Conservation (phyloP, 805 yeast genomes). For the Metschnikowia shivogae region DNA sequence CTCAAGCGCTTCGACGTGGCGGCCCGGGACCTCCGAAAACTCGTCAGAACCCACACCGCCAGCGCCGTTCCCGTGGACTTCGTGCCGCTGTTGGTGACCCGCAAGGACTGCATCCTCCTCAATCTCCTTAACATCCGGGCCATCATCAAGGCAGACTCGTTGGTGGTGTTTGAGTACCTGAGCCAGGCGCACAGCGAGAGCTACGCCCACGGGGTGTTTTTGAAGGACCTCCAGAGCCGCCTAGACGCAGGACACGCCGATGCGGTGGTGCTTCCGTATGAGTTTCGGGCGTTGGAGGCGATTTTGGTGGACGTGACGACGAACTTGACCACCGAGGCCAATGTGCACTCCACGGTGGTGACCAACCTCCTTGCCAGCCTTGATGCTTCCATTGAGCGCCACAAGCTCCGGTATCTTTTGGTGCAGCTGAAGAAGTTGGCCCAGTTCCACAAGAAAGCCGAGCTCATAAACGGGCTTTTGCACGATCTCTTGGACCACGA, state of each 20-base stretch:
- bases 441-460: slow-evolving; percentile 79
- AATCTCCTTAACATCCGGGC: slow-evolving; percentile 50
- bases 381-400: slow-evolving; percentile 78
- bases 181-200: slow-evolving; percentile 37
- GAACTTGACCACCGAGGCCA: slow-evolving; percentile 80
- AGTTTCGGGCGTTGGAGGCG: slow-evolving; percentile 85
- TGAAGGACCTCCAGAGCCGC: slow-evolving; percentile 39
- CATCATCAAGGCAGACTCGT: slow-evolving; percentile 47
- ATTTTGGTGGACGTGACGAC: slow-evolving; percentile 76
- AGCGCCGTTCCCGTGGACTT: slow-evolving; percentile 36
- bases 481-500: slow-evolving; percentile 86
- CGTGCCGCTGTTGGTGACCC: slow-evolving; percentile 52
- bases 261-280: slow-evolving; percentile 60
- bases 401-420: slow-evolving; percentile 69
- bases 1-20: slow-evolving; percentile 43
- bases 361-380: slow-evolving; percentile 69
- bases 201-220: slow-evolving; percentile 40
- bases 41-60: slow-evolving; percentile 30
- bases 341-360: slow-evolving; percentile 73
- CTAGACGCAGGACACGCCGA: slow-evolving; percentile 30
- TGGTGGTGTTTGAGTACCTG: slow-evolving; percentile 42
- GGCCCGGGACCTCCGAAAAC: slow-evolving; percentile 57
- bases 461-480: slow-evolving; percentile 73
- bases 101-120: slow-evolving; percentile 44
- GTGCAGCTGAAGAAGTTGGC: slow-evolving; percentile 82